These are phyloP conservation scores for Candida verbasci DNA, from an alignment of 805 yeast species.

Conservation along the genomic window DNA sequence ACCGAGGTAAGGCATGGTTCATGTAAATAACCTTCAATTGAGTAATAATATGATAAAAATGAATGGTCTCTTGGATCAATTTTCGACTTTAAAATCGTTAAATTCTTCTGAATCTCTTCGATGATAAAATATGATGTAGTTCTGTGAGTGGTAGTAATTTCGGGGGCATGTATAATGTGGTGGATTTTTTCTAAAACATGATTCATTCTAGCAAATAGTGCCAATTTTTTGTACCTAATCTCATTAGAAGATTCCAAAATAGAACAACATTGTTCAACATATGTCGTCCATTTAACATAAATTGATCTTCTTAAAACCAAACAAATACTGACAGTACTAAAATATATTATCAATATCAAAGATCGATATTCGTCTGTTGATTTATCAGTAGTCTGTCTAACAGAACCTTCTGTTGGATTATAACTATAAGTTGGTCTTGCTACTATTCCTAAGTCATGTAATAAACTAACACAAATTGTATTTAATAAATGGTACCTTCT, in stretches of 20 bases:
- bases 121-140: slow-evolving; percentile 37
- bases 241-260: slow-evolving; percentile 37
- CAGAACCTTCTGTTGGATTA: slow-evolving; percentile 13
- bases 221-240: slow-evolving; percentile 38
- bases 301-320: slow-evolving; percentile 62
- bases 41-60: slow-evolving; percentile 48
- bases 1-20: slow-evolving; percentile 45
- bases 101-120: slow-evolving; percentile 45
- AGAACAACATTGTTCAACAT: slow-evolving; percentile 56
- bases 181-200: slow-evolving; percentile 60
- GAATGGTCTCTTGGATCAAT: slow-evolving; percentile 38
- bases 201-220: slow-evolving; percentile 55
- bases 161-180: slow-evolving; percentile 41
- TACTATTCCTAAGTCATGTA: slow-evolving; percentile 73
- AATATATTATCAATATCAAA: slow-evolving; percentile 55
- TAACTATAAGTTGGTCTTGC: slow-evolving; percentile 36
- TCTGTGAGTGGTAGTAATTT: slow-evolving; percentile 13
- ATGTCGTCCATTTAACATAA: slow-evolving; percentile 60
- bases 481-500: slow-evolving; percentile 72
- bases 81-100: slow-evolving; percentile 35
- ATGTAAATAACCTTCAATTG: slow-evolving; percentile 63
- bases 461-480: slow-evolving; percentile 58
- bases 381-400: slow-evolving; percentile 3
- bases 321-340: slow-evolving; percentile 58
- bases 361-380: slow-evolving; percentile 21